Evolutionary conservation across 2,329 filamentous ascomycete genomes (phyloP).

Genomic region (Fusarium nodosum): DNA sequence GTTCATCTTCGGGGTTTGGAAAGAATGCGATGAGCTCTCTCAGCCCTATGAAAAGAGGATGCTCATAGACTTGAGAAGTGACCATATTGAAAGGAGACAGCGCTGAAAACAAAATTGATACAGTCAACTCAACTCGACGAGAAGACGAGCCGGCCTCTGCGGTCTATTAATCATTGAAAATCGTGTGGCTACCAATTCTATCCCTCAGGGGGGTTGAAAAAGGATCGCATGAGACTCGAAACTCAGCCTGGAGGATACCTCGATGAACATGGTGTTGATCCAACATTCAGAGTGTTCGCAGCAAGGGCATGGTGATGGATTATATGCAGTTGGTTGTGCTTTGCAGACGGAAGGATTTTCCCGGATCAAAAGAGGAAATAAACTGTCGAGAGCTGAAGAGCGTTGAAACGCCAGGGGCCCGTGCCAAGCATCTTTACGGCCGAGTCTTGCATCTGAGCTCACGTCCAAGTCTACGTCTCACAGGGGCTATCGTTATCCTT

Average conservation of each 20-base stretch:
- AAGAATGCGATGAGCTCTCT: conserved; percentile 1
- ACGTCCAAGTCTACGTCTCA: not conserved
- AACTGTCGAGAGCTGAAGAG: conserved; percentile 29
- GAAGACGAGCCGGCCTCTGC: not conserved
- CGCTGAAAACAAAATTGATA: not conserved
- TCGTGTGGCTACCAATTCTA: conserved; percentile 4
- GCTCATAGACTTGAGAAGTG: not conserved
- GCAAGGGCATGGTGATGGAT: conserved; percentile 7
- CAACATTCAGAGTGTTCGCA: not conserved
- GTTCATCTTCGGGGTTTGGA: not conserved
- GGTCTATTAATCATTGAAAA: conserved; percentile 11
- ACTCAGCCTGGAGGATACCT: conserved; percentile 8
- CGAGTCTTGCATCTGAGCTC: not conserved
- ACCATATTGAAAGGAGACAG: conserved; percentile 8
- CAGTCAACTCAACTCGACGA: not conserved
- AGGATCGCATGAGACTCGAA: conserved; percentile 3
- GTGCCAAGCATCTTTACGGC: not conserved
- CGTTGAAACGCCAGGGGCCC: conserved; percentile 14
- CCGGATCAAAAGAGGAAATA: conserved; percentile 28
- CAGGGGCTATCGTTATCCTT: not conserved
- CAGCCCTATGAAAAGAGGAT: conserved; percentile 11
- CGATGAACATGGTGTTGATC: conserved; percentile 22
- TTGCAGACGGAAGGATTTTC: conserved; percentile 33
- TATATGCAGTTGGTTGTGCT: conserved; percentile 36
- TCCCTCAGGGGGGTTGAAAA: conserved; percentile 7